Percentiles rank a stretch among this genome's conserved stretches.
phyloP scores from a whole-genome alignment of 257 asterid species.

The Solanum pennellii region DNA sequence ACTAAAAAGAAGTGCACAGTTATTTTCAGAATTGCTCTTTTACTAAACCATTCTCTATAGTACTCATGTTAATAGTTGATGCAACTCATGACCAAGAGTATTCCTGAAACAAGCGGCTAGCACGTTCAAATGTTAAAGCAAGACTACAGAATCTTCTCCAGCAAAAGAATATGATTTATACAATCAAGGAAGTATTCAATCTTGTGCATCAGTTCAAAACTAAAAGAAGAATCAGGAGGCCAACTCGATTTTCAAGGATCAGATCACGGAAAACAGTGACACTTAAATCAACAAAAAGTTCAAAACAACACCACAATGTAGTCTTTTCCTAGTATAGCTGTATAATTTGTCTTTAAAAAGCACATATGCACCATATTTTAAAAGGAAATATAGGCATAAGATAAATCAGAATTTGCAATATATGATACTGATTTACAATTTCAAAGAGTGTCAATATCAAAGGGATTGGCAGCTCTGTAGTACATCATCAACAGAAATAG shows the following conservation, averaged over 20 bases:
- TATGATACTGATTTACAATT: background rate
- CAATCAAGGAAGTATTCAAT: background rate
- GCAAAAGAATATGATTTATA: background rate
- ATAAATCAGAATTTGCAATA: background rate
- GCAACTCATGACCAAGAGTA: background rate
- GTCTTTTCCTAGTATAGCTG: background rate
- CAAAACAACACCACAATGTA: background rate
- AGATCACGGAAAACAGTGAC: background rate
- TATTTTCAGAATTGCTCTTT: background rate
- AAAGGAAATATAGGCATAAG: background rate
- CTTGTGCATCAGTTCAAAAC: background rate
- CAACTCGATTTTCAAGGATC: background rate
- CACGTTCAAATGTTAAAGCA: background rate
- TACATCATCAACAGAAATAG: background rate
- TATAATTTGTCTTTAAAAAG: background rate
- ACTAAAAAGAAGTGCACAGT: background rate
- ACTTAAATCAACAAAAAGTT: background rate
- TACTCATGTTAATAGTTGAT: background rate
- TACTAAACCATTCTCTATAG: background rate
- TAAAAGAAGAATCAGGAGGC: background rate
- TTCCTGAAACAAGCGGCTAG: background rate
- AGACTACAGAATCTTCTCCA: background rate
- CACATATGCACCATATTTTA: background rate
- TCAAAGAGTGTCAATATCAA: background rate
- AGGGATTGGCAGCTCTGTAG: background rate